Base-by-base conservation (phyloP, 257 asterid species). In the Galeopsis tetrahit region DNA sequence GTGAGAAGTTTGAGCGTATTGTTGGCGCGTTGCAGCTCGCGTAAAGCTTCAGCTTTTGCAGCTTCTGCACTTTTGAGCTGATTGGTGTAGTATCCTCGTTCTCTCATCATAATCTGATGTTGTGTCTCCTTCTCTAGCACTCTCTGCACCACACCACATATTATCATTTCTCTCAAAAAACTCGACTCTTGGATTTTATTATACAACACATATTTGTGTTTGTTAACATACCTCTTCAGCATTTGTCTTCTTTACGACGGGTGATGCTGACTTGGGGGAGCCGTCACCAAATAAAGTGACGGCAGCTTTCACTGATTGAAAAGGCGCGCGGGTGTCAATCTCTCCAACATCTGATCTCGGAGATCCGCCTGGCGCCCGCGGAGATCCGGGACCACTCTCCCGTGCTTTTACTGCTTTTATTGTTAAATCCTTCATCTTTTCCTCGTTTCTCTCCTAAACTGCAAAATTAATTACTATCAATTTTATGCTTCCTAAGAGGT, bases 301-400 rank as follows among this genome's bases (percentile, higher is more conserved):
- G 32, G 98, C 97, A 6, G 96, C 98, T 83, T 75, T 88, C 28
- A 93, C 98, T 0, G 98, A 93, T 60, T 84, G 85, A 52, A 93
- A 88, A 0, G 93, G 97, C 1, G 91, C 88, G 5, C 90, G 78
- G 10, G 91, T 85, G 42, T 93, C 97, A n/a, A 90, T 81, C 78
- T 90, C 97, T 8, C 86, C 96, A 0, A 79, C 72, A 4, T 85
- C 96, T 3, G 81, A 11, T 69, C 79, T 64, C 1, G 90, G 90
- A 63, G 96, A 83, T n/a, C n/a, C n/a, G 56, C 62, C 32, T 3
- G 75, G 34, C 14, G 71, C 63, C 68, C 51, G 52, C 11, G 90
- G 90, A 51, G 84, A 76, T 40, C 67, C 86, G 0, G 84, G 49
- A 61, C 81, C 81, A 6, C n/a, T 74, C 33, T 76, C 81, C 60